Base-by-base conservation (phyloP, 306 rosid genomes). In the Quercus ilex region DNA sequence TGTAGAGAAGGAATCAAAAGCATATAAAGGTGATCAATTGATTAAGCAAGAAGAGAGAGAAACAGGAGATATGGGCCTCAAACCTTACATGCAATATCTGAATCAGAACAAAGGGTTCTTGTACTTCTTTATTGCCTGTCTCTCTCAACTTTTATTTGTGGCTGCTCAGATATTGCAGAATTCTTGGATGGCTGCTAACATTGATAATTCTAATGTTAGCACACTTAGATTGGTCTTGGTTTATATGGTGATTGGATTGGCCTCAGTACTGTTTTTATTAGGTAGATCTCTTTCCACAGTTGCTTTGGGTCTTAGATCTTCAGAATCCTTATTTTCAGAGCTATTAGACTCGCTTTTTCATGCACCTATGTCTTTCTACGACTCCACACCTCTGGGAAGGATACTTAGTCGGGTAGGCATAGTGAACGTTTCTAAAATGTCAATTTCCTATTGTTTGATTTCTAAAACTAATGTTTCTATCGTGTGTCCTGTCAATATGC, bases 301-400 rank as follows among this genome's bases (percentile, higher is more conserved):
- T 30, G 35, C 71, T 35, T 58, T 87, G 73, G 88, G 90, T 23
- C 57, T 60, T 49, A 84, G 74, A 35, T 87, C 90, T 55, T 87
- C 93, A 65, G 77, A 80, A 41, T 52, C 81, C 15, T 69, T 86
- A 18, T 87, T 82, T 67, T 70, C 35, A 28, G 77, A 77, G 78
- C 78, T 90, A 67, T 26, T 86, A 52, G 78, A 79, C 83, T 90
- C 93, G 18, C 91, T 90, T 68, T 87, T 90, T 35, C 87, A 85
- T 9, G 89, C 93, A n/a, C 91, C 89, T 0, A 78, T 90, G 88
- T 79, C 91, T 10, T 90, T 87, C 58, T 87, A 90, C 63, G 90
- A 90, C 80, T 90, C 91, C 18, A 90, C 93, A 33, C 91, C 91
- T 21, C 38, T 86, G 81, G 93, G 93, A 82, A 90, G 91, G 80